These are phyloP conservation scores for Wickerhamomyces bisporus DNA, from an alignment of 805 yeast species.

Conservation along the genomic window DNA sequence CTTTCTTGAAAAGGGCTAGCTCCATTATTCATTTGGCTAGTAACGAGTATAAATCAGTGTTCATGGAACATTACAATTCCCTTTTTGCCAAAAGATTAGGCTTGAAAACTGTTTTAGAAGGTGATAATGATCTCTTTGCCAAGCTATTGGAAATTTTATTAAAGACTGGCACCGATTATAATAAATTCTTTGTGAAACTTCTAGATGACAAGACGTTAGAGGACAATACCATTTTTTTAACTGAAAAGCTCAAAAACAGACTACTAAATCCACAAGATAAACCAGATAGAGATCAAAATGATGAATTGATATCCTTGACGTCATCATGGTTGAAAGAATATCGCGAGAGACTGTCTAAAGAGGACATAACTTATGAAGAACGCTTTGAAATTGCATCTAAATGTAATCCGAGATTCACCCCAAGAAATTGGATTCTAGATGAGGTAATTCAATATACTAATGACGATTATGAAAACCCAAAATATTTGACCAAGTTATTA, in stretches of 20 bases:
- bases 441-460: conserved; percentile 63
- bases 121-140: conserved; percentile 30
- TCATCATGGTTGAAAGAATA: conserved; percentile 50
- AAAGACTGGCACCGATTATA: conserved; percentile 68
- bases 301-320: conserved; percentile 37
- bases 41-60: conserved; percentile 58
- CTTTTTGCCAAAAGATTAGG: conserved; percentile 69
- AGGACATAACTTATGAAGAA: conserved; percentile 33
- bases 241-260: conserved; percentile 16
- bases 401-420: conserved; percentile 74
- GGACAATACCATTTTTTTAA: conserved; percentile 26
- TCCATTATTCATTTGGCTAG: conserved; percentile 59
- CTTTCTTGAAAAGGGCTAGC: conserved; percentile 56
- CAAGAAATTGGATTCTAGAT: conserved; percentile 81
- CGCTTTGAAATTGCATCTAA: conserved; percentile 38
- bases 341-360: conserved; percentile 34
- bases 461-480: conserved; percentile 46
- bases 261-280: conserved; percentile 24
- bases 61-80: conserved; percentile 51
- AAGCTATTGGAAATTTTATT: conserved; percentile 52
- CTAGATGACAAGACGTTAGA: conserved; percentile 42
- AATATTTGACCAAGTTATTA: conserved; percentile 53
- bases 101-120: conserved; percentile 35
- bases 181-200: conserved; percentile 65
- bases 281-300: conserved; percentile 30